Base-by-base conservation (phyloP, 2,329 filamentous ascomycete genomes). In the Aspergillus japonicus region DNA sequence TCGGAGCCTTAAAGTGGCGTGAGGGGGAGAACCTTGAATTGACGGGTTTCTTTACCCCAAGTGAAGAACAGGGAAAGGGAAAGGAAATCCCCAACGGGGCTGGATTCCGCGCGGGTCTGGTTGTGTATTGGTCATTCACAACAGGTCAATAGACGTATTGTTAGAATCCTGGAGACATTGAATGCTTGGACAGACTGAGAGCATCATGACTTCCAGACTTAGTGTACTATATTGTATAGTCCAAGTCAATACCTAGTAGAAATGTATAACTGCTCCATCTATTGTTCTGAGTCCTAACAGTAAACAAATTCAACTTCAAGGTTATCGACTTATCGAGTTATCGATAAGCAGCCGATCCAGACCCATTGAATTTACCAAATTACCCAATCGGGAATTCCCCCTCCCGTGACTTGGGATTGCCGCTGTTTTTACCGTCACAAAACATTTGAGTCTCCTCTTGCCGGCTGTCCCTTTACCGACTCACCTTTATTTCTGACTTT, bases 11-110 rank as follows among this genome's bases (percentile, higher is more conserved):
- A 24, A 58, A 35, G 42, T 51, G 57, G 16, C 47, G 26, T 29
- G 47, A 47, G 56, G 56, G 47, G 29, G 7, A n/a, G 33, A 35
- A 8, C 2, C 2, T 23, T 23, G 23, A 33, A 12, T 12, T 21
- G 24, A 47, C 60, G 57, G 60, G 54, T 56, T 53, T 60, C 55
- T 59, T 57, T 63, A 59, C 65, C 63, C 57, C 53, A 60, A 44
- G 39, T 16, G 39, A 19, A 8, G 14, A 19, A 19, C 16, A 44
- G 39, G 58, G 54, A 58, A 58, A 44, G 39, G 58, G 54, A 58
- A 58, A 56, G 55, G 26, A 55, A 57, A 44, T 44, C 54, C 57
- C 54, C 57, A 59, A 57, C n/a, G 26, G 49, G 57, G 49, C 53
- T 55, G 53, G 33, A 55, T 55, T 55, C 42, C 53, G 53, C 53